These are phyloP conservation scores for Ascocoryne sarcoides DNA, from an alignment of 2,329 filamentous ascomycete genomes.

Conservation along the genomic window DNA sequence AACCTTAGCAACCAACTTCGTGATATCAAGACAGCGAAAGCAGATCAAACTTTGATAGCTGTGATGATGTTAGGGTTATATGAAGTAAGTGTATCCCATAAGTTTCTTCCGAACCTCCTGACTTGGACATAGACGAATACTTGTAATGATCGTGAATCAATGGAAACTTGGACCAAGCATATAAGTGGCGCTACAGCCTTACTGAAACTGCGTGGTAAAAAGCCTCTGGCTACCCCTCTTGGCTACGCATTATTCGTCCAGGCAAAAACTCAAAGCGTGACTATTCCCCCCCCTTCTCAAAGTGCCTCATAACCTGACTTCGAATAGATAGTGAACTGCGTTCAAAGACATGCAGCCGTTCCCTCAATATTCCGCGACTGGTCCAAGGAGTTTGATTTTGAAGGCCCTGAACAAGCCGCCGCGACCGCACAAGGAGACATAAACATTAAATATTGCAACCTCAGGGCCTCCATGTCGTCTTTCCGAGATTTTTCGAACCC, in stretches of 20 bases:
- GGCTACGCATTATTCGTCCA: conserved; percentile 46
- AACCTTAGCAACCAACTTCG: conserved; percentile 13
- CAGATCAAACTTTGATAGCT: conserved; percentile 21
- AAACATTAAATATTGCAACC: conserved; percentile 24
- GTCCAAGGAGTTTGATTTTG: conserved; percentile 24
- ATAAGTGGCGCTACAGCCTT: conserved; percentile 42
- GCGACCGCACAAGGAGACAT: conserved; percentile 34
- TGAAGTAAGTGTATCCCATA: too few relatives aligned
- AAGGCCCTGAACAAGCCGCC: conserved; percentile 15
- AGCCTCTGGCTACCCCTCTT: conserved; percentile 38
- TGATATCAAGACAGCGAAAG: conserved; percentile 15
- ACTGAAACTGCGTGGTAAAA: conserved; percentile 38
- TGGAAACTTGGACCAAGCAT: conserved; percentile 45
- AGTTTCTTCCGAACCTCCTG: conserved; percentile 22
- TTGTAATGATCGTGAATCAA: conserved; percentile 30
- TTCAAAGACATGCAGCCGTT: conserved; percentile 41
- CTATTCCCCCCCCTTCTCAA: too few relatives aligned
- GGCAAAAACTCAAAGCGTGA: conserved; percentile 31
- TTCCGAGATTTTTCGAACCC: conserved; percentile 20
- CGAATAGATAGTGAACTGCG: too few relatives aligned
- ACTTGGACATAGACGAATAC: conserved; percentile 18
- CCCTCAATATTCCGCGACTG: conserved; percentile 40
- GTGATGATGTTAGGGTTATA: conserved; percentile 23
- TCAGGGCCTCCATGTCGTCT: conserved; percentile 18
- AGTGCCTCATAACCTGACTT: conserved; percentile 14